These are phyloP conservation scores for Piloderma croceum DNA, from an alignment of 768 basidiomycete genomes.

Conservation along the genomic window DNA sequence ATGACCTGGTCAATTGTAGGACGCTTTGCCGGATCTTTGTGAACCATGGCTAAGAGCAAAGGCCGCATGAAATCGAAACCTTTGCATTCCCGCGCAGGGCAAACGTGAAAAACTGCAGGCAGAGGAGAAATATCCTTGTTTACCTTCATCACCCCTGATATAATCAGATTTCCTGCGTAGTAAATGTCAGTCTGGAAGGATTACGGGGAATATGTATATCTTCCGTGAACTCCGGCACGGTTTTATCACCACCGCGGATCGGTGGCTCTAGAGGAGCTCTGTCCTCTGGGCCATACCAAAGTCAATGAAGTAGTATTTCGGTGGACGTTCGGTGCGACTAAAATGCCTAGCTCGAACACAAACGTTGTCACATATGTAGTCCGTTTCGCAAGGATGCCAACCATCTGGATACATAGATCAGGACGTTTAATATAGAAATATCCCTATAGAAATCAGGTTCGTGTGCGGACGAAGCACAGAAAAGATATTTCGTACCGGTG, in stretches of 20 bases:
- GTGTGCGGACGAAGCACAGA: background rate
- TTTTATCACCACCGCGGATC: slow-evolving; percentile 17
- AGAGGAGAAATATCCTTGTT: background rate
- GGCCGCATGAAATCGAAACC: no score
- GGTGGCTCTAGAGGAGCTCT: slow-evolving; percentile 19
- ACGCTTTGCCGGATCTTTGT: no score
- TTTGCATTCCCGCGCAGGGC: no score
- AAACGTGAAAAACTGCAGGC: background rate
- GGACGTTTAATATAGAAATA: slow-evolving; percentile 13
- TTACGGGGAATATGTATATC: slow-evolving; percentile 6
- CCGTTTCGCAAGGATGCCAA: slow-evolving; percentile 9
- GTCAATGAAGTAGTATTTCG: slow-evolving; percentile 28
- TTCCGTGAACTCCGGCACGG: slow-evolving; percentile 19
- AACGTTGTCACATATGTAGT: background rate
- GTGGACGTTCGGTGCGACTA: slow-evolving; percentile 12
- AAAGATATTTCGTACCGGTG: slow-evolving; percentile 8
- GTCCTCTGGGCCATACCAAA: slow-evolving; percentile 31
- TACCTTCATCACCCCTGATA: slow-evolving; percentile 13
- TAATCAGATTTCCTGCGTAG: slow-evolving; percentile 18
- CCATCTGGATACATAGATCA: slow-evolving; percentile 12
- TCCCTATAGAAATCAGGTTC: background rate
- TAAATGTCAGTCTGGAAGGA: slow-evolving; percentile 24
- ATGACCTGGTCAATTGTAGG: no score
- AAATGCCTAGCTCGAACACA: slow-evolving; percentile 4
- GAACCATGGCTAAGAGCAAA: no score